Evolutionary conservation across 2,329 filamentous ascomycete genomes (phyloP).

Genomic region (Colletotrichum sp.): DNA sequence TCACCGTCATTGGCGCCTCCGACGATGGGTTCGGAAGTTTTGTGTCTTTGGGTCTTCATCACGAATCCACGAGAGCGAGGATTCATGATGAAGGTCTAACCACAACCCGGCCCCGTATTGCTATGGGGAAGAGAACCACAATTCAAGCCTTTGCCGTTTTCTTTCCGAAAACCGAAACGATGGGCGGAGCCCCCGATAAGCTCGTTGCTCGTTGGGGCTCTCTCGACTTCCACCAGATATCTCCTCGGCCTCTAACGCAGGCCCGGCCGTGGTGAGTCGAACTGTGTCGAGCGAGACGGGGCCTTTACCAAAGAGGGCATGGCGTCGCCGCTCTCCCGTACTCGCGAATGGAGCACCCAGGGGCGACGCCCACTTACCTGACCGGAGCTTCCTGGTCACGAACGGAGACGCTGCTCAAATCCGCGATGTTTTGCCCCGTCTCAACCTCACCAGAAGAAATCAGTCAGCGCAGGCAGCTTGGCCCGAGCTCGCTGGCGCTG

Average conservation of each 20-base stretch:
- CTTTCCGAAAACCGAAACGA: constrained; percentile 5
- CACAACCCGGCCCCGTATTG: background rate
- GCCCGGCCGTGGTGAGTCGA: background rate
- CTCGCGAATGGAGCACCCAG: background rate
- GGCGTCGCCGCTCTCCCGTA: background rate
- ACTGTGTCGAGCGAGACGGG: background rate
- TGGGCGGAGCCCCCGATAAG: background rate
- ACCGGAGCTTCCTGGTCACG: background rate
- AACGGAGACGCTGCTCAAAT: background rate
- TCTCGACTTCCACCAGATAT: background rate
- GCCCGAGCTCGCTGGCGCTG: constrained; percentile 5
- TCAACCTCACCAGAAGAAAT: background rate
- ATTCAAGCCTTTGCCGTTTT: constrained; percentile 2
- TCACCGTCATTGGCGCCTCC: background rate
- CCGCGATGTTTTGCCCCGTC: constrained; percentile 4
- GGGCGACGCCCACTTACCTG: background rate
- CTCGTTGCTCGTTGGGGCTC: background rate
- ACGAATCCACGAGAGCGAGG: background rate
- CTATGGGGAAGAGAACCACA: background rate
- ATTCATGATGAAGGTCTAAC: background rate
- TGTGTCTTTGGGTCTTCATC: background rate
- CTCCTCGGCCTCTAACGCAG: background rate
- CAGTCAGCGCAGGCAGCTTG: constrained; percentile 1
- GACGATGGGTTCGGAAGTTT: background rate
- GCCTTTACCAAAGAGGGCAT: background rate